phyloP scores from a whole-genome alignment of 257 asterid genomes.

The Voacanga thouarsii region DNA sequence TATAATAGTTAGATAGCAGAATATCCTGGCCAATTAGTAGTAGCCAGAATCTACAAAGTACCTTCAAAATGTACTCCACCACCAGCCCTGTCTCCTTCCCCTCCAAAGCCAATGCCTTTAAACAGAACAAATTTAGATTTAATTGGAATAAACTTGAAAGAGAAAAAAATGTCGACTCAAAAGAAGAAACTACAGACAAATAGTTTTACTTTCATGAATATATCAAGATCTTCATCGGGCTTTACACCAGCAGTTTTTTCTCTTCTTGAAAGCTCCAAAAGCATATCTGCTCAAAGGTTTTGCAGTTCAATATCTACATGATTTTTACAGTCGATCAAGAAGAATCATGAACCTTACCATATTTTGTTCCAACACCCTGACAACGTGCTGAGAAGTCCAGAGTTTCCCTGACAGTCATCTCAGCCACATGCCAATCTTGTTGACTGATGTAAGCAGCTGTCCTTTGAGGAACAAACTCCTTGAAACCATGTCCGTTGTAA shows the following conservation, averaged over 20 bases:
- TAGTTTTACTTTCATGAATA: slow-evolving; percentile 74
- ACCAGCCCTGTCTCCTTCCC: slow-evolving; percentile 77
- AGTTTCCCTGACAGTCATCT: slow-evolving; percentile 96
- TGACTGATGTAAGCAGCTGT: slow-evolving; percentile 85
- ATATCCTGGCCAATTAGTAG: background rate
- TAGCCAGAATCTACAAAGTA: slow-evolving; percentile 36
- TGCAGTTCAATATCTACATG: slow-evolving; percentile 32
- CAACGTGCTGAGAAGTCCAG: slow-evolving; percentile 82
- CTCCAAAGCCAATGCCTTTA: slow-evolving; percentile 84
- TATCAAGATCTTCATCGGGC: slow-evolving; percentile 96
- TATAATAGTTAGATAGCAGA: background rate
- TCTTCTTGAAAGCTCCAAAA: slow-evolving; percentile 87
- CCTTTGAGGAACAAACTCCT: slow-evolving; percentile 86
- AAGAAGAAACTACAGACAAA: slow-evolving; percentile 4
- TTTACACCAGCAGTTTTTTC: slow-evolving; percentile 79
- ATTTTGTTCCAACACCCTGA: slow-evolving; percentile 87
- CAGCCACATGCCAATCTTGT: slow-evolving; percentile 88
- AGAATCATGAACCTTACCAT: slow-evolving; percentile 50
- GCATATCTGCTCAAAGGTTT: slow-evolving; percentile 66
- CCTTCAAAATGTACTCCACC: slow-evolving; percentile 90
- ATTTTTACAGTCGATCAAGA: slow-evolving; percentile 14
- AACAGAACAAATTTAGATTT: background rate
- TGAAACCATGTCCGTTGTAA: slow-evolving; percentile 84
- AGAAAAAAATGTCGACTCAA: background rate
- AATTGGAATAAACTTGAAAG: background rate